A percentile compares a stretch with the other conserved stretches of the same genome.
Conservation (phyloP, 768 basidiomycete species). For the Scleroderma bovista region DNA sequence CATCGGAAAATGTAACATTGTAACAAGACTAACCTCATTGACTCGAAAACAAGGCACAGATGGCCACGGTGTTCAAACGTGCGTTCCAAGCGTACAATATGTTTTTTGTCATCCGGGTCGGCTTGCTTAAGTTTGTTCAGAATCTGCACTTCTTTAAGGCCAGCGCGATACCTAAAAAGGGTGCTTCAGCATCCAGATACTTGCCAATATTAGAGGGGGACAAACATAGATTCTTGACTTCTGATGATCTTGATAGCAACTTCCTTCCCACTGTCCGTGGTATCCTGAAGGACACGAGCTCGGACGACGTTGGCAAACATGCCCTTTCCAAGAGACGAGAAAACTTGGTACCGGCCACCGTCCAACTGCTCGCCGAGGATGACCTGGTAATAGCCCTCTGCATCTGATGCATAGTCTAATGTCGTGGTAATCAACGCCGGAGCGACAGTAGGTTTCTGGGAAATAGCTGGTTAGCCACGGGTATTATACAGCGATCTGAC, state of each 20-base stretch:
- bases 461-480: slow-evolving; percentile 2
- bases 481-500: neutral
- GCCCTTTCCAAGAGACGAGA: slow-evolving; percentile 92
- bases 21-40: slow-evolving; percentile 59
- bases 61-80: slow-evolving; percentile 98
- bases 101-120: slow-evolving; percentile 96
- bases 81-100: slow-evolving; percentile 85
- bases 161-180: slow-evolving; percentile 74
- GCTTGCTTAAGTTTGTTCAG: slow-evolving; percentile 81
- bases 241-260: slow-evolving; percentile 98
- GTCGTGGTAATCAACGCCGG: slow-evolving; percentile 71
- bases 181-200: neutral
- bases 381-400: slow-evolving; percentile 93
- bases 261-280: slow-evolving; percentile 54
- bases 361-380: slow-evolving; percentile 94
- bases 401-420: slow-evolving; percentile 85
- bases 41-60: slow-evolving; percentile 93
- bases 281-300: slow-evolving; percentile 73
- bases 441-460: slow-evolving; percentile 39
- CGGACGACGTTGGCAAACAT: slow-evolving; percentile 98
- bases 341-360: slow-evolving; percentile 89
- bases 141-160: slow-evolving; percentile 87
- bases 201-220: slow-evolving; percentile 12
- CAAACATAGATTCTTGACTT: slow-evolving; percentile 94
- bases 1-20: neutral